A percentile compares a stretch with the other conserved stretches of the same genome.
These are phyloP conservation scores for Ogataea kodamae DNA, from an alignment of 805 yeast species.

Conservation along the genomic window DNA sequence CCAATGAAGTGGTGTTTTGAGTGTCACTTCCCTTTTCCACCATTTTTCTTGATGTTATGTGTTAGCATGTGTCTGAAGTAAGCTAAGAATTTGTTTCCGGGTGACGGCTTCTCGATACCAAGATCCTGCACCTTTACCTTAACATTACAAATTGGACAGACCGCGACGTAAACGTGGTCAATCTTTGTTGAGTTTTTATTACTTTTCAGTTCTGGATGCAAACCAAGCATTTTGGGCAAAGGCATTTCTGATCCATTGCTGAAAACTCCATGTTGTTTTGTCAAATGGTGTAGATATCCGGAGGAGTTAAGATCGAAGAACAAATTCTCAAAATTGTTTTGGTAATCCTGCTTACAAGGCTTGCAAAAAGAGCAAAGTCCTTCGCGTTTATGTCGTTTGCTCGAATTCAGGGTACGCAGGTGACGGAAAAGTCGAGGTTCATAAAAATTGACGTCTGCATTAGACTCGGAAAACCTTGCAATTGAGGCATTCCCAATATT, in stretches of 20 bases:
- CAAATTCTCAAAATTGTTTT: constrained; percentile 9
- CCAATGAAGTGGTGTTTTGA: constrained; percentile 62
- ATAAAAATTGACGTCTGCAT: constrained; percentile 15
- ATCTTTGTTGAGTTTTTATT: constrained; percentile 13
- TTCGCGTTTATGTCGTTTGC: constrained; percentile 18
- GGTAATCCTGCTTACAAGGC: constrained; percentile 11
- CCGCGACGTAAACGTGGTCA: constrained; percentile 16
- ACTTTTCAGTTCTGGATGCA: constrained; percentile 15
- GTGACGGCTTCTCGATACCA: constrained; percentile 6
- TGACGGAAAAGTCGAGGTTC: constrained; percentile 19
- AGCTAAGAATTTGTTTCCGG: constrained; percentile 16
- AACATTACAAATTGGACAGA: constrained; percentile 15
- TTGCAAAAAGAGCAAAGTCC: constrained; percentile 25
- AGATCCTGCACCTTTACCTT: constrained; percentile 16
- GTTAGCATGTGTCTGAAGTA: constrained; percentile 21
- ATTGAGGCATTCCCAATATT: constrained; percentile 2
- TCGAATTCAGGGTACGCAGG: constrained; percentile 7
- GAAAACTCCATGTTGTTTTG: constrained; percentile 27
- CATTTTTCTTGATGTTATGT: constrained; percentile 16
- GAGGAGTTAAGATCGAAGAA: constrained; percentile 25
- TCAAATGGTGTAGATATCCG: constrained; percentile 26
- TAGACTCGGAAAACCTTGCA: constrained; percentile 6
- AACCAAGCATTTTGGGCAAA: constrained; percentile 17
- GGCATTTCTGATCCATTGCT: constrained; percentile 25
- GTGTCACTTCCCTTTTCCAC: constrained; percentile 6